A percentile compares a stretch with the other conserved stretches of the same genome.
Evolutionary conservation across 345 rosid species (phyloP).

Genomic region (Brassica rapa): DNA sequence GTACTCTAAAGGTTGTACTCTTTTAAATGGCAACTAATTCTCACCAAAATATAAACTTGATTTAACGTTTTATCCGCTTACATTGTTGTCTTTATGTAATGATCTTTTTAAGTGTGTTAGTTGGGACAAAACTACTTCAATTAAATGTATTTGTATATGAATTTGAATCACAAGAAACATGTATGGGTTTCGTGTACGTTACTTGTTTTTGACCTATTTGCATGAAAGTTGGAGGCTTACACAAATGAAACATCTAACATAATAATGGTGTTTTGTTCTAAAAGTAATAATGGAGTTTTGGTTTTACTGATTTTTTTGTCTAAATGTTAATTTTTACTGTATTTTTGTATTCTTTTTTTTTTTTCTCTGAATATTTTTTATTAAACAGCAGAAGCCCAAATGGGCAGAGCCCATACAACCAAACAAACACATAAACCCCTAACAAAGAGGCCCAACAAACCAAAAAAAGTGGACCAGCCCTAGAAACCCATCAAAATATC

Average conservation of each 20-base stretch:
- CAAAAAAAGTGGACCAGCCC: too few species aligned
- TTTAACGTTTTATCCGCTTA: background rate
- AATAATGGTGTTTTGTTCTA: background rate
- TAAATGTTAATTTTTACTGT: background rate
- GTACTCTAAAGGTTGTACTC: background rate
- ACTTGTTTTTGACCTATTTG: conserved; percentile 9
- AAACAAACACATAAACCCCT: too few species aligned
- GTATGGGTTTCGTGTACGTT: conserved; percentile 16
- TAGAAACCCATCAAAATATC: too few species aligned
- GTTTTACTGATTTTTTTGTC: background rate
- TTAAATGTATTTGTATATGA: background rate
- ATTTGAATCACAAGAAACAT: conserved; percentile 13
- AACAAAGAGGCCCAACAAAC: too few species aligned
- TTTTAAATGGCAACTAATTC: conserved; percentile 1
- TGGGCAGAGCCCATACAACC: too few species aligned
- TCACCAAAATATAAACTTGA: background rate
- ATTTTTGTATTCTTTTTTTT: background rate
- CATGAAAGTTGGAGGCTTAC: conserved; percentile 18
- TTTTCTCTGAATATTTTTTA: too few species aligned
- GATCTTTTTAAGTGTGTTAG: background rate
- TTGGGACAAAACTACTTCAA: background rate
- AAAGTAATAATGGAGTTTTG: background rate
- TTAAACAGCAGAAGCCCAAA: too few species aligned
- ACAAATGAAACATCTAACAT: conserved; percentile 2
- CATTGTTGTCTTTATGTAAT: background rate